phyloP scores from a whole-genome alignment of 192 early-diverging fungal species.

The Coemansia sp. region DNA sequence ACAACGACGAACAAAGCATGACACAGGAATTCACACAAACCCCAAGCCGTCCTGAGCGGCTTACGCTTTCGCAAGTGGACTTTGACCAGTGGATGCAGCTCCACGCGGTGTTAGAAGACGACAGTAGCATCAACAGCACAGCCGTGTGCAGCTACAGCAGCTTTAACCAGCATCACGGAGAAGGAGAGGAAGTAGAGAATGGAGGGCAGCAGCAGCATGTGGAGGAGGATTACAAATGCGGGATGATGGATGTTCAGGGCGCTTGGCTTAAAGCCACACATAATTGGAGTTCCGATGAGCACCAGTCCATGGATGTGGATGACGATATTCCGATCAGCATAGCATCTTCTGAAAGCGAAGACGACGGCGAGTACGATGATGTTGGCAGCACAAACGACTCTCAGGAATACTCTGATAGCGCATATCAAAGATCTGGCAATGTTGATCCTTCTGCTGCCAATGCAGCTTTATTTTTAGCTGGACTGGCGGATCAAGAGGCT shows the following conservation, averaged over 20 bases:
- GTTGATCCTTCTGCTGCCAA: background rate
- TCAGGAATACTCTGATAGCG: background rate
- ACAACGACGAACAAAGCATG: conserved; percentile 14
- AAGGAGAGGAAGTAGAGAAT: background rate
- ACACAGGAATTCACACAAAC: conserved; percentile 29
- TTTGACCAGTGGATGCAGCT: conserved; percentile 46
- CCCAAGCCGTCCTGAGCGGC: conserved; percentile 11
- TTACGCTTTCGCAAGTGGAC: conserved; percentile 20
- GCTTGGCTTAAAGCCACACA: conserved; percentile 15
- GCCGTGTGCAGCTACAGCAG: background rate
- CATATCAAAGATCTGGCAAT: background rate
- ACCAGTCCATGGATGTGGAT: conserved; percentile 3
- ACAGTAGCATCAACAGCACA: background rate
- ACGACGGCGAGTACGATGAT: background rate
- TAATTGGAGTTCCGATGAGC: conserved; percentile 9
- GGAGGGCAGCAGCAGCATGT: background rate
- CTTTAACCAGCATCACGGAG: background rate
- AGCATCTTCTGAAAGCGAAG: conserved; percentile 15
- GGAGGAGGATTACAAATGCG: background rate
- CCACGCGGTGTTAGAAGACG: conserved; percentile 23
- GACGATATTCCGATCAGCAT: conserved; percentile 14
- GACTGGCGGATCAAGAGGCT: background rate
- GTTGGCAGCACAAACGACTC: background rate
- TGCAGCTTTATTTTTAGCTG: background rate
- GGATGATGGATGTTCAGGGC: background rate